These are phyloP conservation scores for Acer yangbiense DNA, from an alignment of 345 rosid species.

Conservation along the genomic window DNA sequence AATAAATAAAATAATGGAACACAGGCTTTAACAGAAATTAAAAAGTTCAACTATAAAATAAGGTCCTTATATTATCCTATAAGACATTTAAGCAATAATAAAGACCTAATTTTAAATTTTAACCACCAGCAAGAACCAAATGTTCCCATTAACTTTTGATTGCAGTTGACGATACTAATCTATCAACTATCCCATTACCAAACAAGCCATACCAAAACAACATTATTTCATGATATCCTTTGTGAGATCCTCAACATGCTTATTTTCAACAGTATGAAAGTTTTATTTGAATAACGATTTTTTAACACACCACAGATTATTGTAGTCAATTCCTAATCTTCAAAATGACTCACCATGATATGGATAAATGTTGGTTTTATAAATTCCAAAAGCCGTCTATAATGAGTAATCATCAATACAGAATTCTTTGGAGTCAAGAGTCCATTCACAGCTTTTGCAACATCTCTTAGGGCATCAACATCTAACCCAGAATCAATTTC, in stretches of 20 bases:
- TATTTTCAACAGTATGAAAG: neutral
- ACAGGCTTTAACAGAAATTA: neutral
- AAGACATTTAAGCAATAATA: neutral
- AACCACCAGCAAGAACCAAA: neutral
- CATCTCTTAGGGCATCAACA: conserved; percentile 91
- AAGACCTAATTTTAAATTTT: neutral
- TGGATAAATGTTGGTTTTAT: conserved; percentile 80
- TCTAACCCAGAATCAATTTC: conserved; percentile 98
- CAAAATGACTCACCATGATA: conserved; percentile 66
- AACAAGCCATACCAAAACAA: neutral
- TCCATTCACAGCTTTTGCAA: conserved; percentile 90
- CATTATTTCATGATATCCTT: neutral
- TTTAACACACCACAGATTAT: neutral
- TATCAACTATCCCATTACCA: neutral
- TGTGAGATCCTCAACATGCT: neutral
- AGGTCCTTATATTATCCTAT: neutral
- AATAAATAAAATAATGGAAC: neutral
- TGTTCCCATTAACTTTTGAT: neutral
- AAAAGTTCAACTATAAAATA: neutral
- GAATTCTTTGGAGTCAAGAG: conserved; percentile 83
- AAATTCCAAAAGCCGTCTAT: conserved; percentile 75
- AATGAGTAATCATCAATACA: conserved; percentile 91
- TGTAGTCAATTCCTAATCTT: neutral
- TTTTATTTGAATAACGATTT: neutral
- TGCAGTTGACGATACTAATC: neutral